Base-by-base conservation (phyloP, 257 asterid genomes). In the Perilla frutescens region DNA sequence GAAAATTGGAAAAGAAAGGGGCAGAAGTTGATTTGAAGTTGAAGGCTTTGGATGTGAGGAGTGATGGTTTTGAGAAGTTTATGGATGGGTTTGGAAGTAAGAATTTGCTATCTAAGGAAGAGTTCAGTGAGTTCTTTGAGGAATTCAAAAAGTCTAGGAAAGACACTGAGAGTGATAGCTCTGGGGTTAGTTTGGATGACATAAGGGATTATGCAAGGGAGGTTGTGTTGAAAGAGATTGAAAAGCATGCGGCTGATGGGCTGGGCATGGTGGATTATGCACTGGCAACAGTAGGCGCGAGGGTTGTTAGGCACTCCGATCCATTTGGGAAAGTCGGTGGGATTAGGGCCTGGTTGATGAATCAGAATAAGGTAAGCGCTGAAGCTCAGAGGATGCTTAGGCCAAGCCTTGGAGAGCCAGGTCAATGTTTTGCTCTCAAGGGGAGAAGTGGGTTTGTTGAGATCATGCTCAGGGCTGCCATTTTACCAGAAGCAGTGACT, bases 381-480 rank as follows among this genome's bases (percentile, higher is more conserved):
- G 86, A 84, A 67, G 87, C 96, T 6, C 82, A 77, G 65, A 91
- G 80, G 90, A 90, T 95, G 89, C 70, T 95, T 56, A 83, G 70
- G 69, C 98, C 99, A 4, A 95, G 98, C 81, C 92, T 95, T 81
- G 99, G 99, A 68, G 98, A 92, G 86, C 99, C 99, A 47, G 98
- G 98, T 12, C 91, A 88, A 20, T 95, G 99, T 78, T 91, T 92
- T 79, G 85, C 97, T 7, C 85, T 95, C 11, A 90, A 87, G 34
- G 96, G 97, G 49, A 77, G 79, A 41, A 70, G 64, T 65, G 98
- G 98, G 4, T 90, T 87, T 84, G 90, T 92, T 34, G 90, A 77
- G 79, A 84, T 95, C 60, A 81, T 56, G 80, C 96, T 95, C 39
- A 84, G 94, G 83, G 58, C 84, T 57, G 78, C 90, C 62, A 90